These are phyloP conservation scores for Euphrasia arctica DNA, from an alignment of 305 asterid species.

Conservation along the genomic window DNA sequence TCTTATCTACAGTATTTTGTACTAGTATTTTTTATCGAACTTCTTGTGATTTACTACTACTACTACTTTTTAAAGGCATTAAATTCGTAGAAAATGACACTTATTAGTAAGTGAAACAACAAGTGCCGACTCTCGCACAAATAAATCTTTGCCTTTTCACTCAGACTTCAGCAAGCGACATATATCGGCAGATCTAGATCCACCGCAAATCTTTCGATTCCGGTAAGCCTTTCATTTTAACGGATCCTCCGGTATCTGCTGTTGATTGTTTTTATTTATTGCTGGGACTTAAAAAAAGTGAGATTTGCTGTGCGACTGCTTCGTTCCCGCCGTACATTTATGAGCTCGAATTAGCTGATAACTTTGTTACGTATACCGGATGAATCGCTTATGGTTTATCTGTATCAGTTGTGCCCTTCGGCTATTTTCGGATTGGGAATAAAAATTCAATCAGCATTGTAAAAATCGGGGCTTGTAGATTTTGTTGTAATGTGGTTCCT, in stretches of 20 bases:
- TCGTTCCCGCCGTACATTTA: conserved; percentile 7
- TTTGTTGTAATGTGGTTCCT: not conserved
- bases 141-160: conserved; percentile 26
- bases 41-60: too few species aligned
- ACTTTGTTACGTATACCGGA: not conserved
- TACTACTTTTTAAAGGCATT: not conserved
- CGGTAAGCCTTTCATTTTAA: conserved; percentile 22
- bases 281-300: not conserved
- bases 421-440: conserved; percentile 18
- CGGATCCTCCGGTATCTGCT: conserved; percentile 3
- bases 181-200: conserved; percentile 47
- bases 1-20: too few species aligned
- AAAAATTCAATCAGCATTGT: conserved; percentile 4
- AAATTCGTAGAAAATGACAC: conserved; percentile 22
- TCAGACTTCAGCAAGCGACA: conserved; percentile 24
- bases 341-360: conserved; percentile 19
- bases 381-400: conserved; percentile 6
- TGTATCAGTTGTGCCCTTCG: not conserved
- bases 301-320: conserved; percentile 10
- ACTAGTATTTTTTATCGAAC: too few species aligned
- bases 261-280: not conserved
- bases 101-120: not conserved
- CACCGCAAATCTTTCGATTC: conserved; percentile 20
- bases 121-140: conserved; percentile 6
- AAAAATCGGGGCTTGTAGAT: not conserved